Base-by-base conservation (phyloP, 768 basidiomycete genomes). In the Lactifluus hygrophoroides region DNA sequence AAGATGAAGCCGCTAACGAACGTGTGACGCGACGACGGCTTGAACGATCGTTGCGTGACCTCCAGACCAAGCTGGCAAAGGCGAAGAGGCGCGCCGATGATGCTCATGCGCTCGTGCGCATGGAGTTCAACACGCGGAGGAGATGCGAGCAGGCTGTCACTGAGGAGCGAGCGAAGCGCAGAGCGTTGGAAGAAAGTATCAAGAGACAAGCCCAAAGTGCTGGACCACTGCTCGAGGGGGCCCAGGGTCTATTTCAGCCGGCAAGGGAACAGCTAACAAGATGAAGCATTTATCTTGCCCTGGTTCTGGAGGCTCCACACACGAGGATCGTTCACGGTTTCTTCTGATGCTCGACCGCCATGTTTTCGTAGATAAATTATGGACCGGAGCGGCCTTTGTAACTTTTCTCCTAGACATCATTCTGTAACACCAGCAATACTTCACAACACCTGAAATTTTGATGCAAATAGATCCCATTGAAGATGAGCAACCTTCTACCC, bases 1-100 rank as follows among this genome's bases (percentile, higher is more conserved):
- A 81, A 64, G 74, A 77, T 13, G 66, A 68, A 25, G 61, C 66
- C 23, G 51, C 52, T 2, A 28, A 49, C 7, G 70, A 69, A 54
- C 66, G 65, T 25, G 38, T 30, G 14, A 48, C 45, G n/a, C 68
- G 68, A 13, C 65, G 62, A 32, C 66, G 63, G 56, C 62, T 65
- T 35, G 65, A 68, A 48, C 54, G 53, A 16, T 21, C 49, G 16
- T 27, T 58, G 10, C 35, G 49, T 13, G 60, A 59, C 27, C 56
- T 68, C 10, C 50, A 58, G 43, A 52, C 57, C 9, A 49, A 44
- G 38, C 49, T 62, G 3, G 40, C 42, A 27, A 50, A 51, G 16
- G 35, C 56, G 30, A 60, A 42, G 50, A 43, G 50, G 19, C 51
- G 54, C 14, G 60, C 40, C 25, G 30, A 48, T 30, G 51, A 38